Conservation (phyloP, 2,329 filamentous ascomycete species). For the Ramularia endophylla region DNA sequence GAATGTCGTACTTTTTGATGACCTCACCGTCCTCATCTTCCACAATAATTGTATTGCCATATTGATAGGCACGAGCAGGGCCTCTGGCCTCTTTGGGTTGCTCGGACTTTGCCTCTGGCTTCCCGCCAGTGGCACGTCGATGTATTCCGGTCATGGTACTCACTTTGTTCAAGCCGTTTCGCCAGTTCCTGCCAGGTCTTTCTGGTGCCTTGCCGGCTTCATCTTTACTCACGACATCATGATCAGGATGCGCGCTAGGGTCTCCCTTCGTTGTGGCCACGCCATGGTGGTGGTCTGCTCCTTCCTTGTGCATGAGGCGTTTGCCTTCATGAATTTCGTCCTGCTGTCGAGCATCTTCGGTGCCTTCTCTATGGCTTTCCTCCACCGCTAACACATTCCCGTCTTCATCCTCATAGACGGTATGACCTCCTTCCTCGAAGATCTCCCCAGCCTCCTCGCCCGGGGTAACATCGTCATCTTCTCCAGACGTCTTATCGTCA, state of each 20-base stretch:
- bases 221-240: constrained; percentile 51
- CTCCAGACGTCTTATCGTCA: constrained; percentile 12
- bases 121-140: constrained; percentile 32
- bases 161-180: constrained; percentile 38
- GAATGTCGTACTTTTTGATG: constrained; percentile 75
- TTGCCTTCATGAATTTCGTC: constrained; percentile 51
- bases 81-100: constrained; percentile 50
- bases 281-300: constrained; percentile 34
- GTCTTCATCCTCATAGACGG: constrained; percentile 78
- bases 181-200: constrained; percentile 36
- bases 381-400: constrained; percentile 76
- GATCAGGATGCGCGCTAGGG: constrained; percentile 37
- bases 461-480: constrained; percentile 13
- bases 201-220: constrained; percentile 53
- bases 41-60: constrained; percentile 83
- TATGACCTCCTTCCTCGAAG: constrained; percentile 72
- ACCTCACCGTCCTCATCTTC: constrained; percentile 84
- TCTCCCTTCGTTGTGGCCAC: constrained; percentile 44
- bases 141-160: constrained; percentile 33
- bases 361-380: constrained; percentile 36
- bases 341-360: constrained; percentile 55
- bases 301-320: constrained; percentile 49
- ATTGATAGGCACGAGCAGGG: constrained; percentile 77
- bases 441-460: constrained; percentile 51
- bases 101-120: constrained; percentile 32